A percentile compares a stretch with the other conserved stretches of the same genome.
These are phyloP conservation scores for Penstemon barbatus DNA, from an alignment of 257 asterid genomes.

Conservation along the genomic window DNA sequence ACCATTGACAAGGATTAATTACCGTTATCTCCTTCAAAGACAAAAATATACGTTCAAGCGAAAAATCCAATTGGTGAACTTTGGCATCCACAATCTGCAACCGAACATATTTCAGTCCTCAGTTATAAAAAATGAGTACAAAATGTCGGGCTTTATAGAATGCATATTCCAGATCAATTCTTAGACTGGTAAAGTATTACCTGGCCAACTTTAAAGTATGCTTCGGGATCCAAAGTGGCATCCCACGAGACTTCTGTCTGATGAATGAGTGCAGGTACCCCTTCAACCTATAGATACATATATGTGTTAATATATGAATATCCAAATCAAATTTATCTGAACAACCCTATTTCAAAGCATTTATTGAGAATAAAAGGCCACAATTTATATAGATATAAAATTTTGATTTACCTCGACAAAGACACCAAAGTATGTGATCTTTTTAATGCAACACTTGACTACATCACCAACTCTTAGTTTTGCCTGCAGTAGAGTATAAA, in stretches of 20 bases:
- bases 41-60: constrained; percentile 83
- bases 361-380: not conserved
- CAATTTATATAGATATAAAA: constrained; percentile 2
- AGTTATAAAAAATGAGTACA: constrained; percentile 11
- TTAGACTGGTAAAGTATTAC: constrained; percentile 35
- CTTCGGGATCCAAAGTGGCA: constrained; percentile 78
- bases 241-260: constrained; percentile 98
- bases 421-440: constrained; percentile 87
- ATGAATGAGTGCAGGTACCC: constrained; percentile 88
- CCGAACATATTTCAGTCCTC: constrained; percentile 4
- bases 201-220: constrained; percentile 90
- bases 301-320: constrained; percentile 20
- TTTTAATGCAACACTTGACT: constrained; percentile 79
- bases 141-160: not conserved
- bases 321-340: not conserved
- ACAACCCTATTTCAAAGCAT: not conserved
- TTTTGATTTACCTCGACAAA: constrained; percentile 77
- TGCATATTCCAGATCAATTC: not conserved
- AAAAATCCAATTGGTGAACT: constrained; percentile 87
- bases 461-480: constrained; percentile 80
- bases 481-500: constrained; percentile 51
- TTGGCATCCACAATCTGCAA: constrained; percentile 88
- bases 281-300: constrained; percentile 67
- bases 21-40: constrained; percentile 86
- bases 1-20: constrained; percentile 37